Evolutionary conservation across 352 stramenopile genomes (phyloP), one percentile per base, ranked within the genome.

Genomic region (Thraustochytrium sp.): DNA sequence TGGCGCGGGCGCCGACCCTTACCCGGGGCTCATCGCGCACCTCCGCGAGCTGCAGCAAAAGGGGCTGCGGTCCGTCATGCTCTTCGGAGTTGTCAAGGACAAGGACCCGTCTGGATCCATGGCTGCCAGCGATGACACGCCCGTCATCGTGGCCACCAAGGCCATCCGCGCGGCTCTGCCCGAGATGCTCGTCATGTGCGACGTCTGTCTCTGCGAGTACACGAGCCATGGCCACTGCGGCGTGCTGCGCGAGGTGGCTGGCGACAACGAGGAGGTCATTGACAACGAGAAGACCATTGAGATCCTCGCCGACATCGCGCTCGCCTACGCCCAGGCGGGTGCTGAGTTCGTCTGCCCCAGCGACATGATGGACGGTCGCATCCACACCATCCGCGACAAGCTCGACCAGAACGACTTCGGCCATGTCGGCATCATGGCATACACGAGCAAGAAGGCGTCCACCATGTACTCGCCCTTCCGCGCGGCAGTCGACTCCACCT

Each of bases 281-380:
- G 89, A 92, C 85, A 96, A 96, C 85, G 76, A 83, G 13, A 82
- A 85, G 26, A 94, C 90, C 2, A 85, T 96, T 26, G 88, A 93
- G 51, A 89, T 90, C 1, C 89, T 96, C 37, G 86, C 87, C 23
- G 86, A 78, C 65, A 92, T 94, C 73, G 86, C 90, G 68, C 85
- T 95, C 34, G 88, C 90, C 51, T 95, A 95, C 74, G 92, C 92
- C 31, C 86, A 88, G 34, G 92, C 92, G 23, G 92, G 92, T 26
- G 91, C 91, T 64, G 90, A 96, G 86, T 94, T 94, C 88, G 90
- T 96, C 46, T 95, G 91, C 68, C 92, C 92, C 29, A 94, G 90
- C 54, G 92, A 96, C 86, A 96, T 96, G 92, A 96, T 96, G 92
- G 92, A 96, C 89, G 92, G 93, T 84, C 91, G 92, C 80, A 94